phyloP scores from a whole-genome alignment of 2,329 filamentous ascomycete species.

The Huntiella bhutanensis region DNA sequence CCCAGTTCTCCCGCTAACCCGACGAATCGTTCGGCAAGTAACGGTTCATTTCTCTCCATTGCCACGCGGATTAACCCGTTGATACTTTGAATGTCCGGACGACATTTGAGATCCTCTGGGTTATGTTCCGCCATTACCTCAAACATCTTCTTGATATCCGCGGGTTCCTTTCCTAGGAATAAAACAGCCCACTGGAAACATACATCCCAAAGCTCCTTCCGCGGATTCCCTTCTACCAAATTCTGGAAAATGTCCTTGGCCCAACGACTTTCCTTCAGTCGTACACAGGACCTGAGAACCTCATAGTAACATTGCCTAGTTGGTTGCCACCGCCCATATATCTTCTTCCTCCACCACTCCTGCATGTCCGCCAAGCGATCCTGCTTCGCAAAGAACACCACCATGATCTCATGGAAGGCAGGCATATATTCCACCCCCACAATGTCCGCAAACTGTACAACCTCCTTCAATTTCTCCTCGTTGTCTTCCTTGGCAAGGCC shows the following conservation, averaged over 20 bases:
- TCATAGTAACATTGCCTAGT: conserved; percentile 29
- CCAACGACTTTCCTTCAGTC: conserved; percentile 41
- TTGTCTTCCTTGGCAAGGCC: conserved; percentile 44
- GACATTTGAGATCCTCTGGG: conserved; percentile 24
- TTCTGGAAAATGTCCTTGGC: conserved; percentile 38
- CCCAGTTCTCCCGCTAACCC: conserved; percentile 44
- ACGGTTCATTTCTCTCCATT: conserved; percentile 47
- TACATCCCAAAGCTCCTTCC: conserved; percentile 47
- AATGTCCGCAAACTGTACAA: conserved; percentile 32
- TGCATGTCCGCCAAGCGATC: conserved; percentile 43
- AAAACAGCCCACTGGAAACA: conserved; percentile 59
- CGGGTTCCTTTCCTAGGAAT: conserved; percentile 46
- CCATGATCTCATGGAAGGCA: conserved; percentile 34
- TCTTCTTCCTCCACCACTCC: conserved; percentile 43
- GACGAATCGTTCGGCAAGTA: conserved; percentile 56
- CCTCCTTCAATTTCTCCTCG: conserved; percentile 36
- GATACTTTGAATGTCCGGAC: conserved; percentile 51
- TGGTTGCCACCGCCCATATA: conserved; percentile 23
- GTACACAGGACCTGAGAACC: conserved; percentile 41
- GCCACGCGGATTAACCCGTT: conserved; percentile 60
- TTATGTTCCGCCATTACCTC: conserved; percentile 39
- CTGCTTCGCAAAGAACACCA: conserved; percentile 40
- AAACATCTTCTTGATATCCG: conserved; percentile 58
- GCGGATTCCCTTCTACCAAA: conserved; percentile 27
- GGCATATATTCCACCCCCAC: conserved; percentile 26